Base-by-base conservation (phyloP, 1,139 yeast genomes). In the Zygosaccharomyces sapae region DNA sequence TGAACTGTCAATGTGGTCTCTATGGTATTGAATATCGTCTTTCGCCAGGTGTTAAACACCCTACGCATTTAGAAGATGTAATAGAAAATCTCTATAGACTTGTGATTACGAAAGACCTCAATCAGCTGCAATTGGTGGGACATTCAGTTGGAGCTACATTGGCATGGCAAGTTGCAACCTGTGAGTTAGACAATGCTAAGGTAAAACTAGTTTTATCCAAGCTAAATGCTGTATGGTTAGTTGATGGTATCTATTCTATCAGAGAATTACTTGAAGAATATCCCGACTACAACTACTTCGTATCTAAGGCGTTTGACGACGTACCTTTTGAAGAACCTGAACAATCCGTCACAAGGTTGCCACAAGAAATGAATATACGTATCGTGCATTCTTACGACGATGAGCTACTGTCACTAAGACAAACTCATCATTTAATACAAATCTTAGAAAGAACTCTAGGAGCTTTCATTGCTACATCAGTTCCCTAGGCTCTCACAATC, bases 101-200 rank as follows among this genome's bases (percentile, higher is more conserved):
- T 4, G 41, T 48, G 12, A 33, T 49, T 8, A 51, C 57, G 19
- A 57, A 58, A 43, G 46, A 51, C 2, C 62, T 80, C 3, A 51
- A 60, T 2, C 54, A 67, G 16, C 52, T 72, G 18, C 69, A 70
- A 49, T 51, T 81, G 5, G 72, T 79, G 5, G 96, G 96, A 0
- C 96, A 87, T 65, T 85, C 95, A 0, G 95, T 83, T 2, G 96
- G 96, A 0, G 88, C 92, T 1, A 81, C 86, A 3, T 62, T 88
- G 41, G 72, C 78, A 2, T 68, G 84, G 29, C 92, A 86, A 61
- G 57, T 80, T 5, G 39, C 48, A 6, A 41, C 45, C 10, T 33
- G 39, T 29, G 34, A 24, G 5, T 9, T 4, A 9, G 9, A 27
- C 10, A 12, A 27, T 27, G 8, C 8, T 9, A 24, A 33, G 25